Evolutionary conservation across 805 yeast species (phyloP), one percentile per base, ranked within the genome.

Genomic region (Pichia manshurica): DNA sequence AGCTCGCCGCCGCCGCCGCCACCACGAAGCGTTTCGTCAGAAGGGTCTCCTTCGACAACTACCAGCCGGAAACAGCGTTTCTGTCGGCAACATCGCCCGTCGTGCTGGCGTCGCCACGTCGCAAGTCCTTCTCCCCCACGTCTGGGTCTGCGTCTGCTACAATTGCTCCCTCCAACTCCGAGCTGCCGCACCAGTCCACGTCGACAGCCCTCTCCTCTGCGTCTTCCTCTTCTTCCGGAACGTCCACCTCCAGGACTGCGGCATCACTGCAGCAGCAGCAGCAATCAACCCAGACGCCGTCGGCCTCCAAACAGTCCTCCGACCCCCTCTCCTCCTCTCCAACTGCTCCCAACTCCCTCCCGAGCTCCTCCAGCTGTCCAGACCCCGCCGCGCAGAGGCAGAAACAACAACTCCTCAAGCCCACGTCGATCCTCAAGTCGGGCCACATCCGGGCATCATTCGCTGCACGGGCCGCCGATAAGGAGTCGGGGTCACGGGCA

Each of bases 41-140:
- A 20, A 46, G 51, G 3, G 57, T 54, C 17, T 53, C 56, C 12
- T 54, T 54, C 21, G 52, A 54, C 29, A 48, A 54, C 39, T 54
- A 48, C 39, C 20, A 44, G 9, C 54, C 54, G 72, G 25, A 59
- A 74, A 39, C 73, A 73, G 29, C 29, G 10, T n/a, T 13, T 6
- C 2, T 35, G 10, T 9, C 37, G 20, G 19, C 39, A 6, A 10
- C 29, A 7, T 10, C 9, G 20, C 37, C 10, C 36, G 19, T n/a
- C 36, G 7, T 13, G 15, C 15, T 31, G n/a, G 29, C 29, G 10
- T 10, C 9, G 20, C 37, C 10, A 5, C 19, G 39, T 16, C 23
- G 22, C 39, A 13, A 7, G 15, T 34, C 37, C 10, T 10, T 10
- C 7, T 4, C 13, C 39, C 39, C 39, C 21, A 12, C 39, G 22